Percentiles rank a stretch among this genome's conserved stretches.
Conservation (phyloP, 176 grass and related monocot species). For the Typha latifolia region DNA sequence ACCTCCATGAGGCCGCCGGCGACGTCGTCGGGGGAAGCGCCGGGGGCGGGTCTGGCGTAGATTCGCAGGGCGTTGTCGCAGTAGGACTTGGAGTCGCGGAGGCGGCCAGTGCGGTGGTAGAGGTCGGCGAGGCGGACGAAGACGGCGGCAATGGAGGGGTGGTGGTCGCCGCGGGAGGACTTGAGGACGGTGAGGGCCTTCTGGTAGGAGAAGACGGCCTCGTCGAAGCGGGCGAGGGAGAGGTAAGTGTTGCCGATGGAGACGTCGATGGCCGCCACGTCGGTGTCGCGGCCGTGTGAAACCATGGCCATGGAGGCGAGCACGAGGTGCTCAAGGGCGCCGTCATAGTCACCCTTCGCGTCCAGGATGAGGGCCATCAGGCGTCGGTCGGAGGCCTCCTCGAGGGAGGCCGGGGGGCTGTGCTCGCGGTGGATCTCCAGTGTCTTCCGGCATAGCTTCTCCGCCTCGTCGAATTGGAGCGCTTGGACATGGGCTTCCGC, state of each 20-base stretch:
- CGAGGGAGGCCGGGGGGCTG: conserved; percentile 70
- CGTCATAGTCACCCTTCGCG: conserved; percentile 82
- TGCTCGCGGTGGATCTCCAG: conserved; percentile 89
- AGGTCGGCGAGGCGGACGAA: conserved; percentile 81
- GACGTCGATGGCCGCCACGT: conserved; percentile 77
- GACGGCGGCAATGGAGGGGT: conserved; percentile 71
- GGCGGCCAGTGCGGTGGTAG: conserved; percentile 71
- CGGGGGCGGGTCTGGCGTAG: conserved; percentile 56
- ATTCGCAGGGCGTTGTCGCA: conserved; percentile 82
- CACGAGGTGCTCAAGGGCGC: conserved; percentile 89
- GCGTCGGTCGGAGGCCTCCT: conserved; percentile 88
- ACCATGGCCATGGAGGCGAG: conserved; percentile 94
- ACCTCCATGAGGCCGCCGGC: conserved; percentile 85
- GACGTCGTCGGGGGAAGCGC: conserved; percentile 73
- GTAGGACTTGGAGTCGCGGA: conserved; percentile 89
- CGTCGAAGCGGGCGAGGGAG: conserved; percentile 79
- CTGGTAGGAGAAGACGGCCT: conserved; percentile 99
- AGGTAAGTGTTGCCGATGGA: conserved; percentile 84
- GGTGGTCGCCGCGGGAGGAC: conserved; percentile 60
- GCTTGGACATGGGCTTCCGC: conserved; percentile 91
- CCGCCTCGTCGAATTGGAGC: conserved; percentile 88
- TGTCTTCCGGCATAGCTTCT: conserved; percentile 77
- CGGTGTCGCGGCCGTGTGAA: conserved; percentile 63
- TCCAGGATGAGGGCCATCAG: conserved; percentile 90
- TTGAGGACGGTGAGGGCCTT: conserved; percentile 86